These are phyloP conservation scores for Trichophyton mentagrophytes DNA, from an alignment of 2,329 filamentous ascomycete species.

Conservation along the genomic window DNA sequence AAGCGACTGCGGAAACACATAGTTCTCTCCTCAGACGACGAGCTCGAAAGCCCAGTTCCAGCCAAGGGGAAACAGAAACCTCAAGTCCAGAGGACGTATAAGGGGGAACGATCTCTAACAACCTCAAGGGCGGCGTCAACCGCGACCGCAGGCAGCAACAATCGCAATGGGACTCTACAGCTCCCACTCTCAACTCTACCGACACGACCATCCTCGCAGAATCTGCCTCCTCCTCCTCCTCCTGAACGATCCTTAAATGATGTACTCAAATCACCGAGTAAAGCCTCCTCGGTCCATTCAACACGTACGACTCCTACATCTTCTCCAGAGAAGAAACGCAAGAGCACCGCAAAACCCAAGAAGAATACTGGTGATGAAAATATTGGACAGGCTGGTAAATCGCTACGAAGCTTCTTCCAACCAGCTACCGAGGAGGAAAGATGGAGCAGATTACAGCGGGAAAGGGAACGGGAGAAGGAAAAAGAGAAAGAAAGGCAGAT, in stretches of 20 bases:
- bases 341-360: not conserved
- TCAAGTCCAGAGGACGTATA: not conserved
- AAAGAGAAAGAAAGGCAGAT: constrained; percentile 17
- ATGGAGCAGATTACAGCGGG: constrained; percentile 18
- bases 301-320: constrained; percentile 16
- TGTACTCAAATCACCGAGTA: not conserved
- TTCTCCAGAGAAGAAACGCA: constrained; percentile 22
- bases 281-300: not conserved
- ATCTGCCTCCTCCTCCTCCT: not conserved
- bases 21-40: constrained; percentile 20
- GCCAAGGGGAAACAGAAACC: not conserved
- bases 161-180: not conserved
- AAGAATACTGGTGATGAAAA: constrained; percentile 12
- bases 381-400: constrained; percentile 19
- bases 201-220: not conserved
- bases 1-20: constrained; percentile 28
- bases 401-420: constrained; percentile 32
- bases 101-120: not conserved
- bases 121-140: not conserved
- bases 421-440: constrained; percentile 28
- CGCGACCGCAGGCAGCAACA: not conserved
- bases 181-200: not conserved
- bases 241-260: not conserved
- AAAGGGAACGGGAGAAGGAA: constrained; percentile 11
- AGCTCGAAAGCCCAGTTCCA: constrained; percentile 10